A percentile compares a stretch with the other conserved stretches of the same genome.
phyloP scores from a whole-genome alignment of 179 eudicot genomes.

The Vitellaria paradoxa region DNA sequence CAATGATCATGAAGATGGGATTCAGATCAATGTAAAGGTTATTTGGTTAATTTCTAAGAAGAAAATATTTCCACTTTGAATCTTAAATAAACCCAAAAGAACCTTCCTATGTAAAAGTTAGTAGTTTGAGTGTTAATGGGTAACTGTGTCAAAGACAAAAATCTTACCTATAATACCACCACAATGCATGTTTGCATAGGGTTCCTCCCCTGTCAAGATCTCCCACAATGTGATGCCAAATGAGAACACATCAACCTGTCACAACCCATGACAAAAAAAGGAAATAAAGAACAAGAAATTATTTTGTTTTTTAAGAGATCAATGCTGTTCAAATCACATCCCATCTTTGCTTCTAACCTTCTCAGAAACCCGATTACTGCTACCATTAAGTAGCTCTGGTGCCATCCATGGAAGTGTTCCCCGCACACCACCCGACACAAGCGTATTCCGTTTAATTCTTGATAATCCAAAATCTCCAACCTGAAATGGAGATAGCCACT shows the following conservation, averaged over 20 bases:
- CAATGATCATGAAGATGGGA: neutral
- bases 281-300: neutral
- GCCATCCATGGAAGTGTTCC: slow-evolving; percentile 62
- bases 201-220: slow-evolving; percentile 48
- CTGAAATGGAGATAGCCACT: slow-evolving; percentile 19
- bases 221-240: slow-evolving; percentile 55
- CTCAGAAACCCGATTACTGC: slow-evolving; percentile 45
- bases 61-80: neutral
- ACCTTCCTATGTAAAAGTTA: neutral
- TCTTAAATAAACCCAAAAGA: neutral
- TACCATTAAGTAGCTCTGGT: slow-evolving; percentile 45
- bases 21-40: neutral
- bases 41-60: neutral
- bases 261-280: neutral
- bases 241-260: slow-evolving; percentile 49
- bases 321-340: neutral
- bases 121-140: neutral
- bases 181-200: slow-evolving; percentile 47
- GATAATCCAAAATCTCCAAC: slow-evolving; percentile 56
- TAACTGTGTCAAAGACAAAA: neutral
- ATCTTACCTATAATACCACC: slow-evolving; percentile 49
- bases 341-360: slow-evolving; percentile 25
- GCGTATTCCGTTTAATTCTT: slow-evolving; percentile 46
- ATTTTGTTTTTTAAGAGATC: neutral
- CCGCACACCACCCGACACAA: slow-evolving; percentile 51